Evolutionary conservation across 2,329 filamentous ascomycete genomes (phyloP), one percentile per base, ranked within the genome.

Genomic region (Aspergillus novoparasiticus): DNA sequence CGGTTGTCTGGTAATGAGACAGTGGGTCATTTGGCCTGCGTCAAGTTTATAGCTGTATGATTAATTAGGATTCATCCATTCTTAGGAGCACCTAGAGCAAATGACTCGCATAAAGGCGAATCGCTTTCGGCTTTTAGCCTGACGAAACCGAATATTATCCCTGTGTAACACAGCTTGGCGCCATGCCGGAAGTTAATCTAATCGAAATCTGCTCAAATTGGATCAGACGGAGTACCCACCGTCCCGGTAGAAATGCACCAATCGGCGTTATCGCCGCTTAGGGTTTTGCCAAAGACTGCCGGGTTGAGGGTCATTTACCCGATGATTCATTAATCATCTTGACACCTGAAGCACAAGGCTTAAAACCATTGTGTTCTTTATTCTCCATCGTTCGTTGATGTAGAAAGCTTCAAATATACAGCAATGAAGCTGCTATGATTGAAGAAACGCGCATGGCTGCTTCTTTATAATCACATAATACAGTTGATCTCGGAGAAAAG

Each of bases 161-260:
- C 23, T 48, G 45, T 23, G 23, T 26, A 48, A 23, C 21, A 48
- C 45, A 6, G 26, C 46, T 30, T 30, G 26, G 46, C 26, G 46
- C 45, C 45, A 48, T 28, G 46, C 16, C 46, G 46, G 46, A 50
- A 50, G 46, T 39, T 41, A 36, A 50, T 54, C 58, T 43, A 36
- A 41, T 30, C 26, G 23, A 43, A 54, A 60, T 60, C 23, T 60
- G 58, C 58, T 60, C 58, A 60, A 60, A 60, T 60, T 19, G 36
- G 58, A 55, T 56, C 50, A 30, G 26, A 28, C 26, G 6, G 26
- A 28, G 26, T 46, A 3, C 23, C 58, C 58, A 54, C 48, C n/a
- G 14, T 8, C n/a, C 10, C 26, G 3, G n/a, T 21, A 16, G 19
- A 50, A 48, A 26, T 6, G 39, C 39, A 9, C 58, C 58, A 55